phyloP scores from a whole-genome alignment of 768 basidiomycete genomes.

The Mycena venus region DNA sequence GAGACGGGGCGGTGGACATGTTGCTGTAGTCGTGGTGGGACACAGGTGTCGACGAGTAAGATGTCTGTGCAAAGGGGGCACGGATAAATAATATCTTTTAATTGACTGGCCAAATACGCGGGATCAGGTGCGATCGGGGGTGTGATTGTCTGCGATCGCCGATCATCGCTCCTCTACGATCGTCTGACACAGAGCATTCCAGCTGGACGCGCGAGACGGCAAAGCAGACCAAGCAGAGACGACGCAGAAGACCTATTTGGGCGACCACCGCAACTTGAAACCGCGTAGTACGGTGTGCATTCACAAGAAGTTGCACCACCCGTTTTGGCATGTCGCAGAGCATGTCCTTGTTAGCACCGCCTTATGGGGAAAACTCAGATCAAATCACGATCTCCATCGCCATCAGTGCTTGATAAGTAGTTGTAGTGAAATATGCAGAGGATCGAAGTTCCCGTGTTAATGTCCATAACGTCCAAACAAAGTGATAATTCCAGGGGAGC shows the following conservation, averaged over 20 bases:
- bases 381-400: background rate
- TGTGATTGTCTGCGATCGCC: conserved; percentile 19
- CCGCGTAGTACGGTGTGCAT: background rate
- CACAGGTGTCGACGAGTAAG: no score
- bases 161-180: background rate
- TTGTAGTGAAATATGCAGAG: no score
- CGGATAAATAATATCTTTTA: background rate
- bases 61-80: background rate
- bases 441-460: no score
- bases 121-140: conserved; percentile 12
- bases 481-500: no score
- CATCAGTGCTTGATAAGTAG: background rate
- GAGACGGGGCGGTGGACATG: conserved; percentile 1
- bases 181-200: background rate
- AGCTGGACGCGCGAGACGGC: background rate
- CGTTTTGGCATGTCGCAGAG: background rate
- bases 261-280: background rate
- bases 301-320: background rate
- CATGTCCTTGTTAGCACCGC: background rate
- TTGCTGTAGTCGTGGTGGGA: background rate
- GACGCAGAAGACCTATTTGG: background rate
- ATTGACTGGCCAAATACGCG: conserved; percentile 10
- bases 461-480: no score
- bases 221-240: background rate
- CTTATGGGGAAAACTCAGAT: background rate